Base-by-base conservation (phyloP, 192 early-diverging fungal species). In the Chytriomyces sp. region DNA sequence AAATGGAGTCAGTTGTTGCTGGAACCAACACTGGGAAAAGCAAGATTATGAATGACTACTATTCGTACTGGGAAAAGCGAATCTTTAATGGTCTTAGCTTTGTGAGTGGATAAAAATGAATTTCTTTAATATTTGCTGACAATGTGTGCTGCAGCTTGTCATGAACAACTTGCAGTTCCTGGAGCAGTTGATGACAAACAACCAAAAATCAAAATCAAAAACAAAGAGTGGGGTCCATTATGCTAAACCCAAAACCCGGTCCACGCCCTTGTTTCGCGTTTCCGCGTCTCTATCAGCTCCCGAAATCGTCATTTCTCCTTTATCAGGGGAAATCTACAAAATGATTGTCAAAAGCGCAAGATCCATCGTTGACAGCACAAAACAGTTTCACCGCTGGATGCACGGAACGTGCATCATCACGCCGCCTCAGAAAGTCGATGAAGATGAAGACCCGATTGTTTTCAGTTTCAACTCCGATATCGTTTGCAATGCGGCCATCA, bases 1-100 rank as follows among this genome's bases (percentile, higher is more conserved):
- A 90, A 68, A 90, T 87, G 82, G 89, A 90, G 67, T 88, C 86
- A 10, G 76, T 90, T 11, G 89, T 90, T 13, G 89, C 87, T 47
- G 83, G 85, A n/a, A 89, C 87, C 9, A 90, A 90, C 71, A 90
- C 86, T 16, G 89, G 89, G 23, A 87, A 82, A 47, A 89, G 87
- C 79, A 84, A 86, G 74, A 77, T 85, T 62, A 73, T 90, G 24
- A 86, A 85, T 47, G 89, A 90, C 7, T 90, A 90, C 65, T 90
- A 90, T 60, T 80, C 79, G 5, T 87, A 83, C 68, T 90, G 89
- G 89, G 89, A 90, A 61, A 63, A 72, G 20, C 50, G 77, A 45
- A 79, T 90, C 13, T 90, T 89, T 61, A 71, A 67, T n/a, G 83
- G 80, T 7, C 57, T 89, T 11, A 89, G 80, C 50, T 84, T 81